phyloP scores from a whole-genome alignment of 495 filamentous ascomycete species.

The Sordaria brevicollis region DNA sequence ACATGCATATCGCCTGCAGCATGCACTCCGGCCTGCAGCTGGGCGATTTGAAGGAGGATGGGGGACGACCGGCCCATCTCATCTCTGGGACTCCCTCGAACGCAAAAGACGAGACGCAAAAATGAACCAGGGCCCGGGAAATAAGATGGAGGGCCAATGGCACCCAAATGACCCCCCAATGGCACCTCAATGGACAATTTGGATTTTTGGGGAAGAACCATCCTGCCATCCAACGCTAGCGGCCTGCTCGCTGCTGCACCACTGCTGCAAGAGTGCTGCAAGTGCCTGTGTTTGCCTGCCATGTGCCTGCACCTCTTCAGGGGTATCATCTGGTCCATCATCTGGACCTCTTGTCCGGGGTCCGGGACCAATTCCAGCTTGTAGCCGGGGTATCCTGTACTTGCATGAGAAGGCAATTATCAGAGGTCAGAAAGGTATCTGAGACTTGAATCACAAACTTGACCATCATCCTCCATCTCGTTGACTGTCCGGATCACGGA shows the following conservation, averaged over 20 bases:
- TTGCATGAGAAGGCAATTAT: neutral
- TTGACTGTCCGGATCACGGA: neutral
- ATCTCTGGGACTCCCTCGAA: neutral
- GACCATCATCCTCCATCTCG: neutral
- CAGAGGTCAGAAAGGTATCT: neutral
- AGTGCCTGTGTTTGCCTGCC: neutral
- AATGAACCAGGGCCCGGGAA: neutral
- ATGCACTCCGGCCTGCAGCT: neutral
- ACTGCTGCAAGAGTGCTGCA: neutral
- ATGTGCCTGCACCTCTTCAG: neutral
- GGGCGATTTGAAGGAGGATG: neutral
- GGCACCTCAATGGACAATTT: neutral
- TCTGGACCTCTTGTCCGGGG: neutral
- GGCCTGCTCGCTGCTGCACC: neutral
- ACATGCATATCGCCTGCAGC: neutral
- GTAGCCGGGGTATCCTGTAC: neutral
- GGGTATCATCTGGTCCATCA: neutral
- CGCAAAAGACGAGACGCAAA: neutral
- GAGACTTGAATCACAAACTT: neutral
- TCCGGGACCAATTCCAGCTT: neutral
- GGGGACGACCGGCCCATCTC: neutral
- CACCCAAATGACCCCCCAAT: neutral
- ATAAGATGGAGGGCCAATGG: neutral
- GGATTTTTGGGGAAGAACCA: neutral
- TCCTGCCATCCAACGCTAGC: neutral